Conservation (phyloP, 2,329 filamentous ascomycete genomes). For the Aspergillus fijiensis region DNA sequence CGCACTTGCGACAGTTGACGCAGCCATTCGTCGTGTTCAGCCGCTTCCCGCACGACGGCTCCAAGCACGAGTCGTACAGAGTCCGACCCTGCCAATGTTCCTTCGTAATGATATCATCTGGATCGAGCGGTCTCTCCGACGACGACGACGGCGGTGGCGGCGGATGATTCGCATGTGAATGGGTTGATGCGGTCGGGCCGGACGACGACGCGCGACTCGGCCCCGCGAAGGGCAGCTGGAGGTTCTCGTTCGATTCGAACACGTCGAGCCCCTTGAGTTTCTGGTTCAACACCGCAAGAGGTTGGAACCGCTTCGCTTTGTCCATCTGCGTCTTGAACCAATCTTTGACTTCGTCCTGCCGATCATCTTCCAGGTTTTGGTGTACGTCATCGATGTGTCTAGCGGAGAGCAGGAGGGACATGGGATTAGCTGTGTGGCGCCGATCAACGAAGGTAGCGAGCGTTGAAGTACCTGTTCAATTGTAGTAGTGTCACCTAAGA, state of each 20-base stretch:
- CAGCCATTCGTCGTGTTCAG: slow-evolving; percentile 77
- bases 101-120: slow-evolving; percentile 85
- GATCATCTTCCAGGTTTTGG: slow-evolving; percentile 81
- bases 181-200: slow-evolving; percentile 21
- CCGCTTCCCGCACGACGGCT: slow-evolving; percentile 78
- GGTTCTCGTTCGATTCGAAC: slow-evolving; percentile 84
- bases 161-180: slow-evolving; percentile 33
- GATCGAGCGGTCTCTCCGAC: slow-evolving; percentile 56
- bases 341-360: slow-evolving; percentile 92
- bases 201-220: slow-evolving; percentile 33
- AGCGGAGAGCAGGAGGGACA: not conserved
- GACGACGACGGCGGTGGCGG: not conserved
- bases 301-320: slow-evolving; percentile 91
- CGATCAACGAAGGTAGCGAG: not conserved
- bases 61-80: slow-evolving; percentile 76
- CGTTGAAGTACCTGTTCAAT: slow-evolving; percentile 66
- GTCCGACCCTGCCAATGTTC: slow-evolving; percentile 83
- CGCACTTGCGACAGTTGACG: slow-evolving; percentile 92
- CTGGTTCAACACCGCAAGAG: slow-evolving; percentile 85
- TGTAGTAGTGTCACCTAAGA: slow-evolving; percentile 82
- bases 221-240: slow-evolving; percentile 38
- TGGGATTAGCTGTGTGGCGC: slow-evolving; percentile 18
- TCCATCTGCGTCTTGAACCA: slow-evolving; percentile 96
- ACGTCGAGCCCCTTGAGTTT: slow-evolving; percentile 90
- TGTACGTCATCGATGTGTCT: slow-evolving; percentile 85